Evolutionary conservation across 495 filamentous ascomycete genomes (phyloP).

Genomic region (Hypomontagnella submonticulosa): DNA sequence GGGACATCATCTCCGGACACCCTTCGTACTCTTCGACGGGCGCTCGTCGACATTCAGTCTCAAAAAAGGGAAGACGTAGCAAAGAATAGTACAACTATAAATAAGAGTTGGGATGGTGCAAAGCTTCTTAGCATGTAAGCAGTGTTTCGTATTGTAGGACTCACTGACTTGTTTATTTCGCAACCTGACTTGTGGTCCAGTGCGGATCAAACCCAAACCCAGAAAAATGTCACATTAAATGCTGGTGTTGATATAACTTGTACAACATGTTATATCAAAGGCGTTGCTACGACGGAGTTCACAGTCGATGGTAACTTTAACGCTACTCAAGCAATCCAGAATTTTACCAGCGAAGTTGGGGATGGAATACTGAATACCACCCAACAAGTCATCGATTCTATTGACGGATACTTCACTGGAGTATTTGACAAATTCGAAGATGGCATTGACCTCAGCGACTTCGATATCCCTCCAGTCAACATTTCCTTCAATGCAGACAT

Average conservation of each 20-base stretch:
- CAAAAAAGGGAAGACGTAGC: conserved; percentile 27
- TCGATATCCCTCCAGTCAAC: conserved; percentile 53
- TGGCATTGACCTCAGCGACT: conserved; percentile 50
- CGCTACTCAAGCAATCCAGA: conserved; percentile 49
- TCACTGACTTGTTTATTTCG: not conserved
- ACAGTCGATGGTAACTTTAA: conserved; percentile 55
- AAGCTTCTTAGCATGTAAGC: conserved; percentile 50
- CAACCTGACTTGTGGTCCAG: conserved; percentile 23
- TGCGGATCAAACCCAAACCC: not conserved
- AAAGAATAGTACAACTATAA: conserved; percentile 53
- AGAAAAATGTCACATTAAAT: conserved; percentile 18
- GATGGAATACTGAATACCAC: conserved; percentile 51
- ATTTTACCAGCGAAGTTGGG: conserved; percentile 45
- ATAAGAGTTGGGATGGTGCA: conserved; percentile 54
- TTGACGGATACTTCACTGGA: conserved; percentile 42
- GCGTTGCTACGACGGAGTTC: conserved; percentile 55
- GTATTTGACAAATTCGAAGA: conserved; percentile 31
- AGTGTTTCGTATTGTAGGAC: not conserved
- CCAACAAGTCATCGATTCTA: conserved; percentile 35
- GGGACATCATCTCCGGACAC: conserved; percentile 34
- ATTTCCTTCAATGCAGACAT: conserved; percentile 53
- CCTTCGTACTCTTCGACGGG: conserved; percentile 27
- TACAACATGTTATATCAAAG: conserved; percentile 64
- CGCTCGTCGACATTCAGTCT: conserved; percentile 19
- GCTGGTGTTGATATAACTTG: conserved; percentile 56